Percentiles rank a stretch among this genome's conserved stretches.
Evolutionary conservation across 352 stramenopile species (phyloP).

Genomic region (Peronospora belbahrii): DNA sequence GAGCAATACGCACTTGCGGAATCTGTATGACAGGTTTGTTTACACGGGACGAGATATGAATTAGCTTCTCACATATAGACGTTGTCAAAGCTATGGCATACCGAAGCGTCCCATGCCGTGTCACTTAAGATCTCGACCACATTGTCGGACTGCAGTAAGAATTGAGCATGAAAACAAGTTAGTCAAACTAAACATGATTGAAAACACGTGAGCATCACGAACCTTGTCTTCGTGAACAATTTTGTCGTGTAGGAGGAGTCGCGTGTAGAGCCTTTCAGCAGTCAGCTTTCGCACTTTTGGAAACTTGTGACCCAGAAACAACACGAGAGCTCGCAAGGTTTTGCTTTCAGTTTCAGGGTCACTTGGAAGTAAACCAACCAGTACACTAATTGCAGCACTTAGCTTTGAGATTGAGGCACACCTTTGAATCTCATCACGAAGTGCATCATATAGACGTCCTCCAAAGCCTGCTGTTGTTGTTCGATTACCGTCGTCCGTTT

Average conservation of each 20-base stretch:
- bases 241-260: slow-evolving; percentile 67
- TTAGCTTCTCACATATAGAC: background rate
- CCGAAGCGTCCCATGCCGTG: slow-evolving; percentile 71
- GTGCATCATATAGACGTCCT: slow-evolving; percentile 41
- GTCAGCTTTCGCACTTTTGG: slow-evolving; percentile 79
- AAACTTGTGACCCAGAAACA: slow-evolving; percentile 81
- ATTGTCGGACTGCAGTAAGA: slow-evolving; percentile 42
- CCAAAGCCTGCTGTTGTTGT: slow-evolving; percentile 40
- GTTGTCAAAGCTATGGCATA: slow-evolving; percentile 13
- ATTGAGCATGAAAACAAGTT: slow-evolving; percentile 1
- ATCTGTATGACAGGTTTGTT: slow-evolving; percentile 33
- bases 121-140: slow-evolving; percentile 72
- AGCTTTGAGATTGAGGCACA: slow-evolving; percentile 60
- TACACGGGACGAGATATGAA: background rate
- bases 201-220: background rate
- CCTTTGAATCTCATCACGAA: slow-evolving; percentile 67
- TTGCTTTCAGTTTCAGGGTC: slow-evolving; percentile 45
- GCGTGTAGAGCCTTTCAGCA: slow-evolving; percentile 78
- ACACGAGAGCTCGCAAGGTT: slow-evolving; percentile 52
- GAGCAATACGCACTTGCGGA: slow-evolving; percentile 34
- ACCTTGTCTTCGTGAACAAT: slow-evolving; percentile 61
- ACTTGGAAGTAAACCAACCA: slow-evolving; percentile 66
- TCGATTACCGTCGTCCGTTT: slow-evolving; percentile 17
- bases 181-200: background rate
- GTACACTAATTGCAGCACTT: slow-evolving; percentile 51